Conservation (phyloP, 2,329 filamentous ascomycete genomes). For the Plenodomus biglobosus region DNA sequence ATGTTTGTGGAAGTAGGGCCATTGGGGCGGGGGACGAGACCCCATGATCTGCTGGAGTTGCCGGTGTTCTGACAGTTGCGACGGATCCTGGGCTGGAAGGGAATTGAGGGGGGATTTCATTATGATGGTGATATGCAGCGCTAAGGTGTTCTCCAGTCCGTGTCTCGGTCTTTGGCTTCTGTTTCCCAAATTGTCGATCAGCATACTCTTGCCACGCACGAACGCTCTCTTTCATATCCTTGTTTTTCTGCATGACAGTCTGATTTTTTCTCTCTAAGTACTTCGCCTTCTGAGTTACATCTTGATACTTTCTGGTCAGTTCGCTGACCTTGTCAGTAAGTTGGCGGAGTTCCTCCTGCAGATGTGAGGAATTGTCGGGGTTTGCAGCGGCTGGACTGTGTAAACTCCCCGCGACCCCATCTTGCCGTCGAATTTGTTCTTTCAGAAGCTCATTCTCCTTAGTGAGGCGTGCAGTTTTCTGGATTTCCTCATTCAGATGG, state of each 20-base stretch:
- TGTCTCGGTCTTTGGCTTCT: constrained; percentile 19
- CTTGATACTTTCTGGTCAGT: constrained; percentile 35
- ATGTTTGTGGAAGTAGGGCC: constrained; percentile 1
- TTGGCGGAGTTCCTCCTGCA: constrained; percentile 29
- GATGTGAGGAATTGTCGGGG: constrained; percentile 1
- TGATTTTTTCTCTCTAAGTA: constrained; percentile 40
- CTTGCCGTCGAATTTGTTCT: constrained; percentile 3
- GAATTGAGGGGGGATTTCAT: constrained; percentile 13
- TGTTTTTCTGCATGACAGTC: constrained; percentile 40
- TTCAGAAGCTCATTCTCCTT: constrained; percentile 24
- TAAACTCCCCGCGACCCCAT: constrained; percentile 9
- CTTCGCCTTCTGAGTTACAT: constrained; percentile 29
- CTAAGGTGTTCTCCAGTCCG: not conserved
- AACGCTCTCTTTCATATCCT: constrained; percentile 45
- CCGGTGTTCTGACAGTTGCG: constrained; percentile 18
- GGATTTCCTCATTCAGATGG: constrained; percentile 29
- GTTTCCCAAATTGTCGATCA: constrained; percentile 33
- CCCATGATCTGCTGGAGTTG: constrained; percentile 10
- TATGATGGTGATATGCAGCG: constrained; percentile 9
- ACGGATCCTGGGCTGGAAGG: constrained; percentile 28
- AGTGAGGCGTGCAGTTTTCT: constrained; percentile 28
- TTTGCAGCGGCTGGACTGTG: not conserved
- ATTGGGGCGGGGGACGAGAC: constrained; percentile 23
- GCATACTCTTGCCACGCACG: constrained; percentile 43
- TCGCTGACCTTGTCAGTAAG: constrained; percentile 36